phyloP scores from a whole-genome alignment of 2,329 filamentous ascomycete genomes.

The Paraphaeosphaeria sporulosa region DNA sequence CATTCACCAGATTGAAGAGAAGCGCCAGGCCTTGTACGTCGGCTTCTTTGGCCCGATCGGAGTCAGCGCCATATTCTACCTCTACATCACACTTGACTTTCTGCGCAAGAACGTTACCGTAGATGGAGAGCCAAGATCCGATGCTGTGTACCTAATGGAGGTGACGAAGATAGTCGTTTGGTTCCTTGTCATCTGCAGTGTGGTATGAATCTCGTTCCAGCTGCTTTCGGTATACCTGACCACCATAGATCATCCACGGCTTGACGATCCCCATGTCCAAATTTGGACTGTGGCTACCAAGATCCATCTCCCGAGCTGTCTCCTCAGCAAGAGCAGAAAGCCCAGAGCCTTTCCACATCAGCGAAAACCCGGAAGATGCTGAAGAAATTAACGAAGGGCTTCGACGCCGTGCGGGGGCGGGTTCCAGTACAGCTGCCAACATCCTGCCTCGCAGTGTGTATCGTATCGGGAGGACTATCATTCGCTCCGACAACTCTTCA shows the following conservation, averaged over 20 bases:
- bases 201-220: too few species aligned
- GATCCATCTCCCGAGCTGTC: slow-evolving; percentile 64
- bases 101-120: slow-evolving; percentile 63
- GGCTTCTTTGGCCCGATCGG: slow-evolving; percentile 95
- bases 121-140: slow-evolving; percentile 67
- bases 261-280: slow-evolving; percentile 81
- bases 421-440: slow-evolving; percentile 27
- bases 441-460: slow-evolving; percentile 38
- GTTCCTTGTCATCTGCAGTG: slow-evolving; percentile 76
- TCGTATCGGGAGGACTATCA: slow-evolving; percentile 46
- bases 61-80: slow-evolving; percentile 88
- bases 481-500: slow-evolving; percentile 28
- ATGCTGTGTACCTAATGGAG: slow-evolving; percentile 72
- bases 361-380: slow-evolving; percentile 21
- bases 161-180: slow-evolving; percentile 77
- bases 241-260: slow-evolving; percentile 74
- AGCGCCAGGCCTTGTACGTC: slow-evolving; percentile 80
- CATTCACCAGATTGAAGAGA: slow-evolving; percentile 80
- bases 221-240: not conserved
- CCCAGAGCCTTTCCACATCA: slow-evolving; percentile 41
- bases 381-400: slow-evolving; percentile 33
- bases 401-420: slow-evolving; percentile 31
- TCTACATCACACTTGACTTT: slow-evolving; percentile 82
- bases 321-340: slow-evolving; percentile 33
- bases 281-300: slow-evolving; percentile 67